Conservation (phyloP, 208 protist species). For the Leishmania aethiopica region DNA sequence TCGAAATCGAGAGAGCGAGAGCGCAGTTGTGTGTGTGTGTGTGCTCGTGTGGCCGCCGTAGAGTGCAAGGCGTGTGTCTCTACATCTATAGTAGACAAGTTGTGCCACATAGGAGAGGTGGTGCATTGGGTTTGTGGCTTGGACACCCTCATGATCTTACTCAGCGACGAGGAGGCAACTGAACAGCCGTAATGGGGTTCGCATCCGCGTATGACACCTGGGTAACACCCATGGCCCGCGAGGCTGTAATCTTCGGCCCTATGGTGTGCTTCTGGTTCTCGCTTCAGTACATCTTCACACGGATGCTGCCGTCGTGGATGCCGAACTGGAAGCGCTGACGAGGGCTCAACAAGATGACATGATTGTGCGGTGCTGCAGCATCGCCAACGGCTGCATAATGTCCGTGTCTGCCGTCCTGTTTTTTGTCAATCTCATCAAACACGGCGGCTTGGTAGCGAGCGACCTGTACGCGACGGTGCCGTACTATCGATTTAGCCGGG, state of each 20-base stretch:
- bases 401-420: slow-evolving; percentile 64
- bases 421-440: slow-evolving; percentile 36
- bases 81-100: background rate
- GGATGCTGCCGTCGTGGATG: slow-evolving; percentile 37
- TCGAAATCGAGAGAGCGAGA: background rate
- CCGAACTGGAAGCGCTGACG: slow-evolving; percentile 43
- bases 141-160: background rate
- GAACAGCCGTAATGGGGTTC: slow-evolving; percentile 42
- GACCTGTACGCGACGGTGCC: slow-evolving; percentile 59
- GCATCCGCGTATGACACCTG: slow-evolving; percentile 64
- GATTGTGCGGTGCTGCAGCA: slow-evolving; percentile 66
- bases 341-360: slow-evolving; percentile 52
- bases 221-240: slow-evolving; percentile 59
- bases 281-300: slow-evolving; percentile 38
- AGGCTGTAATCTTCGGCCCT: slow-evolving; percentile 53
- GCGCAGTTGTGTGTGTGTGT: background rate
- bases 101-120: background rate
- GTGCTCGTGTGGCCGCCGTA: background rate
- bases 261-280: slow-evolving; percentile 67
- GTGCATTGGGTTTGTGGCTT: background rate
- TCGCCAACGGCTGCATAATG: slow-evolving; percentile 77
- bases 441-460: slow-evolving; percentile 33
- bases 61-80: background rate
- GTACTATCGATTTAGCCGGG: slow-evolving; percentile 69
- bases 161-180: background rate